phyloP scores from a whole-genome alignment of 2,329 filamentous ascomycete species.

The Claviceps maximensis region DNA sequence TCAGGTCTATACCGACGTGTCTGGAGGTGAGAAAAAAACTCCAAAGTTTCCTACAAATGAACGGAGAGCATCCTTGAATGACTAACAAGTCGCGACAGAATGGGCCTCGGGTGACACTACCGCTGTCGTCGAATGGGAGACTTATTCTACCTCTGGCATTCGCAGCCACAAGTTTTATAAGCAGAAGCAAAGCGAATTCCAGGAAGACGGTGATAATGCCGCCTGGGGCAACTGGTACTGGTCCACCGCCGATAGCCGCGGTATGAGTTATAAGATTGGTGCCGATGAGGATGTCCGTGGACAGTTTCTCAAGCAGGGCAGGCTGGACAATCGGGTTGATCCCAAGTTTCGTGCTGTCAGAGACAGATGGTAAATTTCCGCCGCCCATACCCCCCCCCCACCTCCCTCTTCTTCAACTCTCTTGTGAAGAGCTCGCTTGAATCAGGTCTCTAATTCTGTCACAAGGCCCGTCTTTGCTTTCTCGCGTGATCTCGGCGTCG shows the following conservation, averaged over 20 bases:
- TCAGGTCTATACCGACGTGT: conserved; percentile 60
- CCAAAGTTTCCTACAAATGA: background rate
- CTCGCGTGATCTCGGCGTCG: conserved; percentile 43
- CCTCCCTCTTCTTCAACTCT: no score
- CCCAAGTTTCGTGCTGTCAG: conserved; percentile 36
- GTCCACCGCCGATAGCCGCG: conserved; percentile 42
- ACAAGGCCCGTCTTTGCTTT: conserved; percentile 68
- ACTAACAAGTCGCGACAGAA: conserved; percentile 33
- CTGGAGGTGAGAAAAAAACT: conserved; percentile 18
- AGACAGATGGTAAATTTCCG: conserved; percentile 22
- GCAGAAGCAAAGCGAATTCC: conserved; percentile 48
- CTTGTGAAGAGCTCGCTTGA: no score
- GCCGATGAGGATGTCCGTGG: conserved; percentile 51
- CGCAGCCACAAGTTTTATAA: conserved; percentile 52
- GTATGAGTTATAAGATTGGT: conserved; percentile 57
- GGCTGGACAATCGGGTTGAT: conserved; percentile 52
- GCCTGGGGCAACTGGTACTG: conserved; percentile 78
- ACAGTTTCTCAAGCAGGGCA: conserved; percentile 50
- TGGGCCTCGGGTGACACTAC: conserved; percentile 53
- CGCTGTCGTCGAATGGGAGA: conserved; percentile 49
- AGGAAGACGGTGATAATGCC: conserved; percentile 55
- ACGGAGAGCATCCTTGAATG: background rate
- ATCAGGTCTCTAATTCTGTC: background rate
- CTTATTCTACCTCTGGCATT: conserved; percentile 34
- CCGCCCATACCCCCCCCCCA: no score